phyloP scores from a whole-genome alignment of 1,284 basidiomycete genomes.

The Phellopilus nigrolimitatus region DNA sequence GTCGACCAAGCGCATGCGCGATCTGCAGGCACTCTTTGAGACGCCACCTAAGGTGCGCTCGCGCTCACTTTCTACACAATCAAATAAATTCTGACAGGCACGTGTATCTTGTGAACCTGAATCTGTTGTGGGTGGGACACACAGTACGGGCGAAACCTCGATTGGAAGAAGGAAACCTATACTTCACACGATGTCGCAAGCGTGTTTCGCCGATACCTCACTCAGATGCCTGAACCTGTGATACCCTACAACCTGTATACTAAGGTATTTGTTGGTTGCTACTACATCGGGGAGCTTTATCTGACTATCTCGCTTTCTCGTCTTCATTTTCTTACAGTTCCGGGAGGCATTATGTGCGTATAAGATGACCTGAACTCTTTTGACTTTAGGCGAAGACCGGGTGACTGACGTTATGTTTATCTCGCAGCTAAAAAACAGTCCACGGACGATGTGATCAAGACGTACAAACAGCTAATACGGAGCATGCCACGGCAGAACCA shows the following conservation, averaged over 20 bases:
- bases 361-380: slow-evolving; percentile 5
- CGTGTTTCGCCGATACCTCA: slow-evolving; percentile 92
- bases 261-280: slow-evolving; percentile 48
- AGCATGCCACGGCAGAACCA: slow-evolving; percentile 86
- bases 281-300: slow-evolving; percentile 20
- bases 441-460: slow-evolving; percentile 54
- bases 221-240: slow-evolving; percentile 93
- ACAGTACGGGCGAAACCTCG: slow-evolving; percentile 93
- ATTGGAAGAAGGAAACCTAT: slow-evolving; percentile 83
- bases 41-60: slow-evolving; percentile 74
- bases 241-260: slow-evolving; percentile 88
- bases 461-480: slow-evolving; percentile 83
- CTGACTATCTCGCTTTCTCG: not conserved
- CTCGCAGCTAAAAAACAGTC: slow-evolving; percentile 53
- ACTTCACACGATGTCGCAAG: slow-evolving; percentile 96
- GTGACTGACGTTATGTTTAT: slow-evolving; percentile 16
- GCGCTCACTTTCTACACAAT: slow-evolving; percentile 2
- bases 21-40: slow-evolving; percentile 90
- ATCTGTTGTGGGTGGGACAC: too few relatives aligned
- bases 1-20: slow-evolving; percentile 92
- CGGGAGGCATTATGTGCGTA: slow-evolving; percentile 70
- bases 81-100: not conserved
- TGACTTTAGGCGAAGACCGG: slow-evolving; percentile 1
- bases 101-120: too few relatives aligned
- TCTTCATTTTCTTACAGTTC: slow-evolving; percentile 48